These are phyloP conservation scores for Monoraphidium neglectum DNA, from an alignment of 139 green algal species.

Conservation along the genomic window DNA sequence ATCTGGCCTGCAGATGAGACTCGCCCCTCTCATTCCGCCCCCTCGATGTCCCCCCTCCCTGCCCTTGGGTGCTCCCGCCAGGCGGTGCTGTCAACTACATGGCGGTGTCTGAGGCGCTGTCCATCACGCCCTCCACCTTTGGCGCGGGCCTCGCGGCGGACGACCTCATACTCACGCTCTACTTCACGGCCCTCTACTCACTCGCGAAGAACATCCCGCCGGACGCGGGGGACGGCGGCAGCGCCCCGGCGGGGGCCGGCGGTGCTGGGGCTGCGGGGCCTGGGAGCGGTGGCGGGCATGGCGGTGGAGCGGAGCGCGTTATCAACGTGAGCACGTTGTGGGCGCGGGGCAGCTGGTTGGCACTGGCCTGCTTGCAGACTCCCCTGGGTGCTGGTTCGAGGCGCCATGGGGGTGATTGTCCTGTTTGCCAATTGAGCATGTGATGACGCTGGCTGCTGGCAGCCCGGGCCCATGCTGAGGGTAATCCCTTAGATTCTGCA, in stretches of 20 bases:
- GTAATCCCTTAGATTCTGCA: too few species aligned
- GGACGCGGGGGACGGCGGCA: slow-evolving; percentile 27
- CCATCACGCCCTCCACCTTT: slow-evolving; percentile 52
- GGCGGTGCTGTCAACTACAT: slow-evolving; percentile 93
- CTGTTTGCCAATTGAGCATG: too few species aligned
- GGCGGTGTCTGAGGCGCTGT: slow-evolving; percentile 67
- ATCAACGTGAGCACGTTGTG: slow-evolving; percentile 17
- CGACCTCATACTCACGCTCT: slow-evolving; percentile 88
- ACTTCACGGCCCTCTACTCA: slow-evolving; percentile 80
- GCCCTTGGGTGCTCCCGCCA: background rate
- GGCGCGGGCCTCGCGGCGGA: slow-evolving; percentile 89
- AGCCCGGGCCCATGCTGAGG: too few species aligned
- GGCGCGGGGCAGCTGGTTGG: too few species aligned
- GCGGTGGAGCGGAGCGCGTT: slow-evolving; percentile 5
- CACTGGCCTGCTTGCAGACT: too few species aligned
- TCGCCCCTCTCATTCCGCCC: too few species aligned
- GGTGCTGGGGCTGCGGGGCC: background rate
- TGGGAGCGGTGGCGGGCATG: slow-evolving; percentile 10
- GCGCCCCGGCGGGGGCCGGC: background rate
- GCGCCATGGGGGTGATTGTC: too few species aligned
- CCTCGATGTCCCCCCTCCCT: background rate
- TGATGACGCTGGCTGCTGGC: too few species aligned
- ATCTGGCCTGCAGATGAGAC: background rate
- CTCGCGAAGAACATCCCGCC: slow-evolving; percentile 63
- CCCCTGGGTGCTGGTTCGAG: too few species aligned